These are phyloP conservation scores for Podospora appendiculata DNA, from an alignment of 495 filamentous ascomycete genomes.

Conservation along the genomic window DNA sequence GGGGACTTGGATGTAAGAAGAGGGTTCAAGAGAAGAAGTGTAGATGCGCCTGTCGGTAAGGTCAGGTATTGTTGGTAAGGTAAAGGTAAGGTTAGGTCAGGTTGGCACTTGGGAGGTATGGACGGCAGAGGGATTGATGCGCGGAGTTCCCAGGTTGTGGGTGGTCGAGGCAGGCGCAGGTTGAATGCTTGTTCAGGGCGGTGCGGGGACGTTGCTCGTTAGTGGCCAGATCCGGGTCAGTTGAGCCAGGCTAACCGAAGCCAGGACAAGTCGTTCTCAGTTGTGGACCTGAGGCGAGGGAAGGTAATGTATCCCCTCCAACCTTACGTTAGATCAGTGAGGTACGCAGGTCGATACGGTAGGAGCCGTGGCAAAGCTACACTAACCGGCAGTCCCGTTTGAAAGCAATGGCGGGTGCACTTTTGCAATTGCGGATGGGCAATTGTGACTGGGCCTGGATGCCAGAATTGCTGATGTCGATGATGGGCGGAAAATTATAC, in stretches of 20 bases:
- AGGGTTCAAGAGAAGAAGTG: slow-evolving; percentile 13
- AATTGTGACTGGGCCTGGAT: too few relatives aligned
- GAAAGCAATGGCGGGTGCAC: too few relatives aligned
- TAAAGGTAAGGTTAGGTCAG: too few relatives aligned
- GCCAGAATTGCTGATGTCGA: too few relatives aligned
- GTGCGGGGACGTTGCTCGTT: slow-evolving; percentile 8
- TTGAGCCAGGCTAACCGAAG: slow-evolving; percentile 11
- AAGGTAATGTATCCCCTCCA: too few relatives aligned
- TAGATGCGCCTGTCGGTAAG: slow-evolving; percentile 3
- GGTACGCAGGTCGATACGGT: slow-evolving; percentile 2
- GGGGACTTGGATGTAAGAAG: slow-evolving; percentile 15
- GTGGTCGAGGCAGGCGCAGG: slow-evolving; percentile 11
- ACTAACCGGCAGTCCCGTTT: not conserved
- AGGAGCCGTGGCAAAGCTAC: slow-evolving; percentile 21
- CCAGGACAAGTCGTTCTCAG: slow-evolving; percentile 3
- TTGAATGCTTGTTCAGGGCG: slow-evolving; percentile 1
- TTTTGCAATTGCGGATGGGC: too few relatives aligned
- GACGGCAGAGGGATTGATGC: slow-evolving; percentile 12
- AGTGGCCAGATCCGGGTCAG: slow-evolving; percentile 16
- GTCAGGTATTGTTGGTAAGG: too few relatives aligned
- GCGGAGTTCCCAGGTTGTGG: slow-evolving; percentile 5
- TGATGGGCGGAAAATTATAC: too few relatives aligned
- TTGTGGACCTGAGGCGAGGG: too few relatives aligned
- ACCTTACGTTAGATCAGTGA: too few relatives aligned
- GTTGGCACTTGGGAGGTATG: slow-evolving; percentile 15